These are phyloP conservation scores for Clavulina sp. DNA, from an alignment of 768 basidiomycete species.

Conservation along the genomic window DNA sequence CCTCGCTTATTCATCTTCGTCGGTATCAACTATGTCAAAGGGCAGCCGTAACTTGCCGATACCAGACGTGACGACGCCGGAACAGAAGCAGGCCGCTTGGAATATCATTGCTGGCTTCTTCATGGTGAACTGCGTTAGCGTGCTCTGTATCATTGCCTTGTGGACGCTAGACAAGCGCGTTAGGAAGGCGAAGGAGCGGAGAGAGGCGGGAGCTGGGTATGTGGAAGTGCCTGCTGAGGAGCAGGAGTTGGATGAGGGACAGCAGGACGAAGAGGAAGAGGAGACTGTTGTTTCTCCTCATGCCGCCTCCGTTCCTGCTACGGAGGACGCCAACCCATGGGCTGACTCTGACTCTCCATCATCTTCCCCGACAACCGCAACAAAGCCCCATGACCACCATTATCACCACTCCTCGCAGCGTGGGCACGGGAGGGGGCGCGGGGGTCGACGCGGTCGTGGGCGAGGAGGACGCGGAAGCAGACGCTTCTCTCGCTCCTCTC, in stretches of 20 bases:
- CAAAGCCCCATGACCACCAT: no score
- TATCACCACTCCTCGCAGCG: background rate
- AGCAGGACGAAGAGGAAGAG: no score
- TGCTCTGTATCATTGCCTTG: constrained; percentile 33
- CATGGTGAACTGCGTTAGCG: constrained; percentile 37
- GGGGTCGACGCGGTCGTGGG: background rate
- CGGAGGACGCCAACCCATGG: no score
- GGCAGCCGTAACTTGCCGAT: background rate
- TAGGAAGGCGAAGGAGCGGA: no score
- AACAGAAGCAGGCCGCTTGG: constrained; percentile 26
- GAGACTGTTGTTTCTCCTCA: no score
- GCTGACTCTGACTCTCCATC: no score
- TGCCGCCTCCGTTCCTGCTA: no score
- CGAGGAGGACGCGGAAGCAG: background rate
- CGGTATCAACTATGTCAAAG: background rate
- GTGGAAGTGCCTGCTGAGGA: no score
- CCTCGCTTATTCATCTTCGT: constrained; percentile 6
- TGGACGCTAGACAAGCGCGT: constrained; percentile 29
- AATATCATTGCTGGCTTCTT: constrained; percentile 40
- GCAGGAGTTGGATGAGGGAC: no score
- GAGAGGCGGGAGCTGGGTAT: no score
- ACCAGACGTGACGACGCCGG: constrained; percentile 3
- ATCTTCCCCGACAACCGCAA: no score
- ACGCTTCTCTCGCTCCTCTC: background rate
- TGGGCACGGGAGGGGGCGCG: background rate